Base-by-base conservation (phyloP, 148 eudicot species). In the Amaranthus cruentus region DNA sequence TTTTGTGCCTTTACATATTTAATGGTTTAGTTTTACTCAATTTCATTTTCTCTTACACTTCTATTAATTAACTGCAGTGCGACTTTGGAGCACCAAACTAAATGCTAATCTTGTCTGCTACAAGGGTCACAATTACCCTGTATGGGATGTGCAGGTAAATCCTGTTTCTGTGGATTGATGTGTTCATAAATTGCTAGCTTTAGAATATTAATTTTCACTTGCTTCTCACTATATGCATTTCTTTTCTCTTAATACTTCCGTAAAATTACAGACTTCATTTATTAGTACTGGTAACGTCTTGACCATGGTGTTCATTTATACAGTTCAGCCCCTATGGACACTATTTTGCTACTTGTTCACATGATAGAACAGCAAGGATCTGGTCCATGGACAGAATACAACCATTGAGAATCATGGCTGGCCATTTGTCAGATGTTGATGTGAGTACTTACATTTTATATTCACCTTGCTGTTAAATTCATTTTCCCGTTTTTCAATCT, bases 111-210 rank as follows among this genome's bases (percentile, higher is more conserved):
- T 95, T 66, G 97, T 92, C 69, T 95, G 97, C 89, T 95, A 95
- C 94, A 95, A 92, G 86, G 99, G 99, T 83, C 99, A 95, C 73
- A 95, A 95, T 80, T 95, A 90, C 71, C 97, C 99, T 73, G 97
- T 95, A 58, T 95, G 99, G 99, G 99, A 95, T 87, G 99, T 95
- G 56, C 89, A 91, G 96, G 98, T 94, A 87, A 63, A 77, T 57
- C 4, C 42, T 12, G 9, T 52, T 70, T 3, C 11, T n/a, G 60
- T 11, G 12, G 14, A 59, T 4, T 43, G 51, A 28, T 55, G 15
- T 11, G 12, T 13, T 73, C 18, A 62, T 47, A 18, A 15, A 2
- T 54, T 55, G 38, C 21, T 28, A 43, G 9, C 46, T 75, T 68
- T 9, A 57, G 59, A 6, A 12, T 48, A 62, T 18, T 18, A 43